Evolutionary conservation across 2,329 filamentous ascomycete genomes (phyloP).

Genomic region (Penicillium sp.): DNA sequence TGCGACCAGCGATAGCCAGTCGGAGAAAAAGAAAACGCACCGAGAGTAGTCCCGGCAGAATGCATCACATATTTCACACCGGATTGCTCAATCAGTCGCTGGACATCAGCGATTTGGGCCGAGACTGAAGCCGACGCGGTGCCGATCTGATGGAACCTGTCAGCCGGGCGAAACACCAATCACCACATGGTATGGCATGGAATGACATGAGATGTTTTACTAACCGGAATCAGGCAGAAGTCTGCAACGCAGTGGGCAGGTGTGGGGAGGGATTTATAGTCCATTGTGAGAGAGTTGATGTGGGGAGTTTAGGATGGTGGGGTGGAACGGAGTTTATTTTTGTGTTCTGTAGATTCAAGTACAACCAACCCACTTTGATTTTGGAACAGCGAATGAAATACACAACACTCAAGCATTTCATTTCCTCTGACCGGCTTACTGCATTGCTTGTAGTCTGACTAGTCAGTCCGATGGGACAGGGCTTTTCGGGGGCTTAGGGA

Average conservation of each 20-base stretch:
- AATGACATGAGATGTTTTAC: slow-evolving; percentile 25
- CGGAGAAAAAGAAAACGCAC: slow-evolving; percentile 46
- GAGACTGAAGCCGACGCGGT: slow-evolving; percentile 75
- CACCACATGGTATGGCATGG: neutral
- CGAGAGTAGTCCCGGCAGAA: slow-evolving; percentile 87
- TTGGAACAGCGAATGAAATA: neutral
- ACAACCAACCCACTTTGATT: neutral
- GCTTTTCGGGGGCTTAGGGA: neutral
- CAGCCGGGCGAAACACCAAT: neutral
- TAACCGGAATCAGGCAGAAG: slow-evolving; percentile 84
- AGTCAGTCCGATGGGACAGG: neutral
- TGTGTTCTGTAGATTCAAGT: neutral
- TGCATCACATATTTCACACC: slow-evolving; percentile 87
- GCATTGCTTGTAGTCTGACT: neutral
- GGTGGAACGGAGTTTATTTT: neutral
- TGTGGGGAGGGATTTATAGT: slow-evolving; percentile 49
- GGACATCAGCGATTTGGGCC: slow-evolving; percentile 83
- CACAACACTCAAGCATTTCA: neutral
- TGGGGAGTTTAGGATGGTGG: neutral
- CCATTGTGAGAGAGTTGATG: slow-evolving; percentile 14
- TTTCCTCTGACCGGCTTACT: neutral
- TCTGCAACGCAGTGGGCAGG: slow-evolving; percentile 79
- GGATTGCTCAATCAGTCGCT: slow-evolving; percentile 77
- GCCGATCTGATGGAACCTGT: slow-evolving; percentile 62
- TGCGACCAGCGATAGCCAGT: neutral